These are phyloP conservation scores for Glutinoglossum americanum DNA, from an alignment of 495 filamentous ascomycete genomes.

Conservation along the genomic window DNA sequence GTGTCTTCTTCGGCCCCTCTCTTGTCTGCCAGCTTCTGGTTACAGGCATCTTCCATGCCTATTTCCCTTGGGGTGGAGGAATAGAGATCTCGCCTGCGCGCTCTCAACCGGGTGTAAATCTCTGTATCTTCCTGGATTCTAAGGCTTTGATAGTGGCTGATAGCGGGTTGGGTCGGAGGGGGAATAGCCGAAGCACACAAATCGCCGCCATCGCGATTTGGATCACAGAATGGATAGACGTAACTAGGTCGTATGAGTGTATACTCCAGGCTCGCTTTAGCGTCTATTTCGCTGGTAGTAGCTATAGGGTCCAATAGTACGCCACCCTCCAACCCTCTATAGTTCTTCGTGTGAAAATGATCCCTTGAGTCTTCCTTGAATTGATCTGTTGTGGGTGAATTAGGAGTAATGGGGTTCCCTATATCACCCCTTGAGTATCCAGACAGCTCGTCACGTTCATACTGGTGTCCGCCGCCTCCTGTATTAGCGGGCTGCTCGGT, in stretches of 20 bases:
- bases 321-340: background rate
- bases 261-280: background rate
- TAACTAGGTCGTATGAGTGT: background rate
- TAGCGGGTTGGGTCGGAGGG: background rate
- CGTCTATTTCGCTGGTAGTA: background rate
- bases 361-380: background rate
- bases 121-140: background rate
- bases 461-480: background rate
- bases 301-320: background rate
- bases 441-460: background rate
- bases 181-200: background rate
- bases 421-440: background rate
- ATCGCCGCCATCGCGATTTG: background rate
- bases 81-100: background rate
- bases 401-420: background rate
- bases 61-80: background rate
- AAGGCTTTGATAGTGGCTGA: background rate
- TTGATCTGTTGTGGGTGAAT: background rate
- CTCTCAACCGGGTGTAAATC: background rate
- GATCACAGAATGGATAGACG: background rate
- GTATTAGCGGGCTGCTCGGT: background rate
- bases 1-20: background rate
- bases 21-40: background rate
- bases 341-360: background rate
- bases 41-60: background rate